Percentiles rank a stretch among this genome's conserved stretches.
Evolutionary conservation across 257 asterid genomes (phyloP).

Genomic region (Nicotiana benthamiana): DNA sequence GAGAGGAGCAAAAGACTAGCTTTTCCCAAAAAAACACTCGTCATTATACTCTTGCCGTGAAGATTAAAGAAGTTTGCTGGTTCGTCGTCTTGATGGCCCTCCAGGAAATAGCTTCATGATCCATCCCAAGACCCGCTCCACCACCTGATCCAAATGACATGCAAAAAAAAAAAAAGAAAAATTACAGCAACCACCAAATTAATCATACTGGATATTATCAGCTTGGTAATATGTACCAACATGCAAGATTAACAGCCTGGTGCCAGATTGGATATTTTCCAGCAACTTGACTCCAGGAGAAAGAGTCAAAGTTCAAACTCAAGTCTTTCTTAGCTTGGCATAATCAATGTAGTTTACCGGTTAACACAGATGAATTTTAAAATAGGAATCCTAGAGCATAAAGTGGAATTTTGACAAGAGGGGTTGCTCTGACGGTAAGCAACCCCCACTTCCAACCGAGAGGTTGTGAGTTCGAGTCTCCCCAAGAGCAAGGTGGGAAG

Average conservation of each 20-base stretch:
- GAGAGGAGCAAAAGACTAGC: conserved; percentile 20
- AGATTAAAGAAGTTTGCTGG: conserved; percentile 64
- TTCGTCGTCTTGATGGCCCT: conserved; percentile 76
- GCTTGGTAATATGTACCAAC: background rate
- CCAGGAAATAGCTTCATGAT: conserved; percentile 97
- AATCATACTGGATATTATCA: background rate
- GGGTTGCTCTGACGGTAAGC: too few relatives aligned
- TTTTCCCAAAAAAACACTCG: conserved; percentile 20
- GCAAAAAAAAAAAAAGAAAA: background rate
- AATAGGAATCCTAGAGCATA: background rate
- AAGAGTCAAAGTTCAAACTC: too few relatives aligned
- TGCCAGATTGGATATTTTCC: too few relatives aligned
- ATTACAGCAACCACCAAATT: background rate
- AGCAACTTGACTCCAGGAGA: too few relatives aligned
- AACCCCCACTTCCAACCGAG: too few relatives aligned
- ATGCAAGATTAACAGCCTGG: background rate
- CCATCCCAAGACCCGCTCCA: conserved; percentile 95
- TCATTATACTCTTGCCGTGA: background rate
- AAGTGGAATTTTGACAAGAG: too few relatives aligned
- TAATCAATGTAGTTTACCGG: too few relatives aligned
- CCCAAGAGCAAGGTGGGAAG: too few relatives aligned
- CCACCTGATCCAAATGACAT: conserved; percentile 50
- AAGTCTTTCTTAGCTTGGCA: too few relatives aligned
- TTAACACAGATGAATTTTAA: background rate
- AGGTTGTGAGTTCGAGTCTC: too few relatives aligned